Evolutionary conservation across 345 rosid species (phyloP), one percentile per base, ranked within the genome.

Genomic region (Brassica juncea): DNA sequence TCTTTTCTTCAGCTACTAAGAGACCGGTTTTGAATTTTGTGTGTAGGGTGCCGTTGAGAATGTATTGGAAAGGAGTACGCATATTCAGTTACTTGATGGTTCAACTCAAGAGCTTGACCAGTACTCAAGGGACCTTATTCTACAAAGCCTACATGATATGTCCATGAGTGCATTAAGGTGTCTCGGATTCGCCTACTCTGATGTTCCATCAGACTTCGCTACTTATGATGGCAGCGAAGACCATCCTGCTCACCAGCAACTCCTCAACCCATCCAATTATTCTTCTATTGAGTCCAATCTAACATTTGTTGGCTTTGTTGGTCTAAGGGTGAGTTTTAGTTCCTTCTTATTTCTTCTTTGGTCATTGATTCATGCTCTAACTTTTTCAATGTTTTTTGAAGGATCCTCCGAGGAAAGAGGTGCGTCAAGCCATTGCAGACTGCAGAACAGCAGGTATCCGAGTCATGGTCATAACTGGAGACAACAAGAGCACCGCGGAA

Each of bases 341-440:
- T 47, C 12, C 5, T 84, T 67, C 15, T n/a, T 75, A 0, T 28
- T 65, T 55, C 28, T 14, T 72, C 44, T 66, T 58, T 73, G 2
- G 27, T 42, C 2, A 64, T 57, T 63, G 1, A 39, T 28, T 60
- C 2, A 52, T 76, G 44, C 72, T 59, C 44, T 69, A 4, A 68
- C 55, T 1, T 75, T 62, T 47, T 39, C 58, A 31, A 75, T 78
- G 47, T 30, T 60, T 68, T 30, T 64, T 68, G 60, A 78, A 95
- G 99, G 99, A 95, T 84, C 99, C 99, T 70, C 99, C 99, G 12
- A 88, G 99, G 80, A 85, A 87, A 85, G 98, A 93, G 85, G 99
- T 95, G 62, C 88, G 76, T 63, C 93, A 95, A 87, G 99, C 98
- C 59, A 89, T 95, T 79, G 91, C 90, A 86, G 98, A 95, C 81